phyloP scores from a whole-genome alignment of 2,329 filamentous ascomycete species.

The Gremmenia infestans region DNA sequence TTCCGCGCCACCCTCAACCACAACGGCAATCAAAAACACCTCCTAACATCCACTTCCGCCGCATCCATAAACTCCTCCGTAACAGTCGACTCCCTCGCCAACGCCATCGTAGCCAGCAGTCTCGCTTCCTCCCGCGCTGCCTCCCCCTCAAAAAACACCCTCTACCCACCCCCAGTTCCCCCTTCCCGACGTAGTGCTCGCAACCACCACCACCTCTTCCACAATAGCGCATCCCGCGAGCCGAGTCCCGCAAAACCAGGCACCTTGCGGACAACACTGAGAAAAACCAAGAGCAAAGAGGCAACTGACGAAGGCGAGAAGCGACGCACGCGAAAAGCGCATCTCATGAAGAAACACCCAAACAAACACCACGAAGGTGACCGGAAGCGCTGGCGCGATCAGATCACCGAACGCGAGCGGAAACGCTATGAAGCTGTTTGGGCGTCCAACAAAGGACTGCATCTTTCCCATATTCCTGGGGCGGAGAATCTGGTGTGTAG shows the following conservation, averaged over 20 bases:
- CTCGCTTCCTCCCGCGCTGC: constrained; percentile 57
- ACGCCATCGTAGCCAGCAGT: constrained; percentile 70
- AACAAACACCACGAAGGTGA: constrained; percentile 71
- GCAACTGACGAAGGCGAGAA: constrained; percentile 47
- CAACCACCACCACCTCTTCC: constrained; percentile 33
- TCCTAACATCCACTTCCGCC: constrained; percentile 11
- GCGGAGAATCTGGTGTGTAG: constrained; percentile 53
- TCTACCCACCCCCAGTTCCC: constrained; percentile 27
- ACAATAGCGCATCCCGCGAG: constrained; percentile 32
- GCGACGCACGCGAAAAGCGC: constrained; percentile 48
- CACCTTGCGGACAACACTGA: constrained; percentile 61
- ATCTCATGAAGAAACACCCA: constrained; percentile 60
- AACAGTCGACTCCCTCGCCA: constrained; percentile 61
- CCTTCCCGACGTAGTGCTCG: constrained; percentile 29
- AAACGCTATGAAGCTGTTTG: constrained; percentile 80
- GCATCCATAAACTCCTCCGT: constrained; percentile 31
- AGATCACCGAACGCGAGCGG: constrained; percentile 66
- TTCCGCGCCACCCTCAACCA: constrained; percentile 22
- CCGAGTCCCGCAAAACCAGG: constrained; percentile 33
- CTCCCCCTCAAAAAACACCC: constrained; percentile 30
- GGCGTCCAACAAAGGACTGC: constrained; percentile 70
- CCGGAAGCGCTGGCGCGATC: constrained; percentile 70
- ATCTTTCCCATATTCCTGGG: constrained; percentile 30
- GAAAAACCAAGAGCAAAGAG: constrained; percentile 51
- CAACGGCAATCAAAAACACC: constrained; percentile 14